Base-by-base conservation (phyloP, 1,284 basidiomycete genomes). In the Phylloboletellus chloephorus region DNA sequence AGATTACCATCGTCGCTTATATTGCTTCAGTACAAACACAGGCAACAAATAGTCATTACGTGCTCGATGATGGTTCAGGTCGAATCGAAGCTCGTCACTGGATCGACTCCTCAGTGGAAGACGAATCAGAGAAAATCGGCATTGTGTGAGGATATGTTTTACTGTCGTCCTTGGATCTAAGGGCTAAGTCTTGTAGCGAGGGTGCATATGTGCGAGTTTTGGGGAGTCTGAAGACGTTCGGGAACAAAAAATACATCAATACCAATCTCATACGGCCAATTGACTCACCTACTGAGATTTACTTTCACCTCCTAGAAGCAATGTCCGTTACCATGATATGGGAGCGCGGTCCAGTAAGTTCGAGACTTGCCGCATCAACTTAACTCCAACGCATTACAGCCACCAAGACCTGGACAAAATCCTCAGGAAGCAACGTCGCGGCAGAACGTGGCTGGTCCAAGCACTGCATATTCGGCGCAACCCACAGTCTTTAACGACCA, bases 41-140 rank as follows among this genome's bases (percentile, higher is more conserved):
- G 49, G 73, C 88, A 1, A 98, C 93, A 3, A 94, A 95, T 52
- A 76, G 79, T 39, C 77, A 81, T 16, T 94, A 91, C 61, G 67
- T 71, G 48, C 67, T 98, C 7, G 88, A 95, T 49, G 95, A 98
- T 60, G 92, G 92, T 4, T 91, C 90, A 1, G 95, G 89, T 3
- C 72, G 73, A 45, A 81, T 97, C 22, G 91, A 97, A 56, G 89
- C 85, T 17, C 78, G 92, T 25, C 80, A 87, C 52, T 98, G 95
- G 95, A 71, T 85, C 7, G 90, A 94, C 55, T 73, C 79, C 31
- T 71, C 69, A 12, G 71, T 69, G 40, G 71, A 74, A 22, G 79
- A 82, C 17, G 67, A 72, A 22, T 69, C 71, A 2, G 68, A 67
- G 12, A 64, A 67, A 40, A 67, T 61, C 50, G 68, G 69, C 24